Base-by-base conservation (phyloP, 2,329 filamentous ascomycete genomes). In the Zymoseptoria tritici region DNA sequence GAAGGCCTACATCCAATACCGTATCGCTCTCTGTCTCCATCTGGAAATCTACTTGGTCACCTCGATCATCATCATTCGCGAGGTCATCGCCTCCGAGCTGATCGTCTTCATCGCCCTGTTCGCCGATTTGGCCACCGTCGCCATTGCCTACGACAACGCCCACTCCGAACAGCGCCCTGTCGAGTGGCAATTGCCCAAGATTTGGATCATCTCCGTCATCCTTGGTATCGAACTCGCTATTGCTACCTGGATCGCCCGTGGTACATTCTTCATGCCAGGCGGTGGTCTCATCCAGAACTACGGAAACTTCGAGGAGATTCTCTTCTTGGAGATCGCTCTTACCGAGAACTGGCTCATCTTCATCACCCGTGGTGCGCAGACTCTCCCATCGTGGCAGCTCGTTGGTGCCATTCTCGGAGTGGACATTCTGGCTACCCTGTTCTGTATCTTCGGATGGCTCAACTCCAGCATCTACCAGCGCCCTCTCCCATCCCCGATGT, bases 21-120 rank as follows among this genome's bases (percentile, higher is more conserved):
- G 86, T 80, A 89, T 89, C 71, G 86, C 86, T 55, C 83, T 89
- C 62, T 89, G 86, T 76, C 78, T 89, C 63, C 86, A 89, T 74
- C 79, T 89, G 69, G 86, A 89, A 75, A 85, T 91, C 73, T 91
- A 90, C 80, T 80, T 91, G 22, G 85, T 87, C 67, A 87, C 85
- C 61, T 88, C 86, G 36, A 90, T 90, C 85, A 86, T 90, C 75
- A 89, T 89, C 78, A 83, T 90, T 77, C 87, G 89, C 79, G 87
- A 90, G 79, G 89, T 86, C 63, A 83, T 90, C 72, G 81, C 82
- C 65, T 83, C 83, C 63, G 85, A 90, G 65, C 83, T 91, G 51
- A 86, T 91, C 70, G 88, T 90, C 75, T 91, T 90, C 81, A 84
- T 91, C 66, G 88, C 88, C 62, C 80, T 91, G 26, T 91, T 91